Conservation (phyloP, 345 rosid genomes). For the Reutealis trisperma region DNA sequence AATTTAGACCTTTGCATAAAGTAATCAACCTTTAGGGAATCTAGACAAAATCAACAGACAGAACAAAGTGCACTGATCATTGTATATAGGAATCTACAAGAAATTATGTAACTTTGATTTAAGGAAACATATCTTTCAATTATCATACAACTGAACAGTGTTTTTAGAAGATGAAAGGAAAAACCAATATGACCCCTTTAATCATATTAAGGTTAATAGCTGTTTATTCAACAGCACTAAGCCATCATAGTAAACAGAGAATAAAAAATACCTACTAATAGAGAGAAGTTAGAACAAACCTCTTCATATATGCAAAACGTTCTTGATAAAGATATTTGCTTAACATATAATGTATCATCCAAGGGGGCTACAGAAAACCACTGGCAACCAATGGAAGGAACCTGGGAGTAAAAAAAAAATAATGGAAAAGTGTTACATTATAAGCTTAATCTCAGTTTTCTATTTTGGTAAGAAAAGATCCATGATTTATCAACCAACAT, state of each 20-base stretch:
- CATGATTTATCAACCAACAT: background rate
- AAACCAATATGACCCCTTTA: background rate
- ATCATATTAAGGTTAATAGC: background rate
- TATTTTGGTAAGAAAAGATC: background rate
- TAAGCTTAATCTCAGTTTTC: background rate
- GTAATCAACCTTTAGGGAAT: background rate
- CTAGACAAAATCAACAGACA: no score
- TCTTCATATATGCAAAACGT: constrained; percentile 86
- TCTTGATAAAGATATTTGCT: constrained; percentile 65
- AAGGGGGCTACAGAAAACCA: constrained; percentile 68
- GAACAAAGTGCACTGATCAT: no score
- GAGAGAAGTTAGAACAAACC: constrained; percentile 41
- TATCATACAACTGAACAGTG: background rate
- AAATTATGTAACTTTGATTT: no score
- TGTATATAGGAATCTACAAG: no score
- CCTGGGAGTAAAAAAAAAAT: constrained; percentile 32
- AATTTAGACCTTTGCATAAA: background rate
- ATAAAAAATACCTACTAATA: background rate
- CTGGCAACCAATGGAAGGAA: constrained; percentile 72
- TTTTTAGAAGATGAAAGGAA: background rate
- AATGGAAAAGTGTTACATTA: background rate
- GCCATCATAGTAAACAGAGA: background rate
- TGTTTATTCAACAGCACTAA: background rate
- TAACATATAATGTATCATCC: constrained; percentile 44
- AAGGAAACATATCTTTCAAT: background rate